Percentiles rank a stretch among this genome's conserved stretches.
These are phyloP conservation scores for Yamadazyma dushanensis DNA, from an alignment of 1,139 yeast species.

Conservation along the genomic window DNA sequence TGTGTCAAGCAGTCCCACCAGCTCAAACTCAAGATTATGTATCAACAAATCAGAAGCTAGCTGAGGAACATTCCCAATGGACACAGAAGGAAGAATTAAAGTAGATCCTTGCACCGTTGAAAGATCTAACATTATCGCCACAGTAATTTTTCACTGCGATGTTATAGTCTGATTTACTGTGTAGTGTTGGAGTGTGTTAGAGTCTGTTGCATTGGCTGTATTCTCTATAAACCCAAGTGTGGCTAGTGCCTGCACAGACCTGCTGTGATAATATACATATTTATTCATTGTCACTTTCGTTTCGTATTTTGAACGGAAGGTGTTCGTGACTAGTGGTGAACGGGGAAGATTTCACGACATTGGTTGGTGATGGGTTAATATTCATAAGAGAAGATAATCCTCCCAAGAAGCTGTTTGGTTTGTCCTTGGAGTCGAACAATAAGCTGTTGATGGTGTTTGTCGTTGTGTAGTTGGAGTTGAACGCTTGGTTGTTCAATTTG, in stretches of 20 bases:
- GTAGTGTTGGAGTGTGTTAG: too few species aligned
- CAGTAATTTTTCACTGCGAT: not conserved
- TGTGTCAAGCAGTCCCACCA: conserved; percentile 58
- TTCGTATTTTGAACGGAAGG: conserved; percentile 10
- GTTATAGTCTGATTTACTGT: too few species aligned
- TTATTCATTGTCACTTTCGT: conserved; percentile 14
- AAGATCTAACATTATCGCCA: conserved; percentile 3
- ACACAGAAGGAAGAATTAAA: conserved; percentile 72
- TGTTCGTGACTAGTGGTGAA: conserved; percentile 7
- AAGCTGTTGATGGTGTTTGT: conserved; percentile 3
- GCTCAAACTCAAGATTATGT: conserved; percentile 55
- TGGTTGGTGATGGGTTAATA: conserved; percentile 3
- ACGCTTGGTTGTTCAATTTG: conserved; percentile 4
- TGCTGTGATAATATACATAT: not conserved
- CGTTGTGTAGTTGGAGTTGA: conserved; percentile 4
- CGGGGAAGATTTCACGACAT: conserved; percentile 9
- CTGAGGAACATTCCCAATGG: conserved; percentile 91
- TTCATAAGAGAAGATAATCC: conserved; percentile 82
- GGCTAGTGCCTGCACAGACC: not conserved
- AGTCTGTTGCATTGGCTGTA: not conserved
- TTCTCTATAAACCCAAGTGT: not conserved
- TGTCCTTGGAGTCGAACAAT: conserved; percentile 48
- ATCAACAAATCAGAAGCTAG: conserved; percentile 71
- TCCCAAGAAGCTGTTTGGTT: conserved; percentile 73
- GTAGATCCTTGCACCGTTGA: conserved; percentile 18